phyloP scores from a whole-genome alignment of 2,329 filamentous ascomycete genomes.

The Dactylellina haptotyla region DNA sequence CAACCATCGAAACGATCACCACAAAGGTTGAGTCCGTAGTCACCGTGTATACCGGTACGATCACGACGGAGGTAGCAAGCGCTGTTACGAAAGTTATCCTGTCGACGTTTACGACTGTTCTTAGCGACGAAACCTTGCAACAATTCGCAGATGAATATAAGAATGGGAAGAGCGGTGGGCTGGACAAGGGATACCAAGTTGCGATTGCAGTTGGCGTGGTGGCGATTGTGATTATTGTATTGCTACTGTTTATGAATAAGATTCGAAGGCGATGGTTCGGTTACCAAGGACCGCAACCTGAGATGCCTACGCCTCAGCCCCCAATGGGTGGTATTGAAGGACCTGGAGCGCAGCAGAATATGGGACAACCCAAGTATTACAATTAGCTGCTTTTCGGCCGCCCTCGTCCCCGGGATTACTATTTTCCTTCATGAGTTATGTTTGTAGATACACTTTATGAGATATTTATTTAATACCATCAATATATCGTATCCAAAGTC shows the following conservation, averaged over 20 bases:
- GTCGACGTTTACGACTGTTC: conserved; percentile 31
- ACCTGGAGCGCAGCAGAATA: conserved; percentile 6
- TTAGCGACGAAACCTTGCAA: conserved; percentile 12
- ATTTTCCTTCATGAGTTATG: neutral
- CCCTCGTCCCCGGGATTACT: neutral
- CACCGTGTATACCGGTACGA: conserved; percentile 17
- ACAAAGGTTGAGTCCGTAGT: conserved; percentile 15
- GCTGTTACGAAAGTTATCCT: conserved; percentile 9
- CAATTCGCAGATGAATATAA: neutral
- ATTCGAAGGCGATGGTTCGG: conserved; percentile 36
- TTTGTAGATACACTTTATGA: neutral
- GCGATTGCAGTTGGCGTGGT: conserved; percentile 38
- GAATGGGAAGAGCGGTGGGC: conserved; percentile 6
- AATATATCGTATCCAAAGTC: too few relatives aligned
- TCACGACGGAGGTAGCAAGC: conserved; percentile 29
- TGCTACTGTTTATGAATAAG: conserved; percentile 34
- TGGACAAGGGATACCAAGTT: conserved; percentile 28
- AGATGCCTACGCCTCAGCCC: neutral
- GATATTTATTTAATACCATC: neutral
- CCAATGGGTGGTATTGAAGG: conserved; percentile 39
- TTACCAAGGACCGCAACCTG: conserved; percentile 13
- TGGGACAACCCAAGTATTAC: conserved; percentile 1
- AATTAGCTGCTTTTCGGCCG: neutral
- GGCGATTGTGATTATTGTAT: conserved; percentile 26
- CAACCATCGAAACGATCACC: conserved; percentile 18